Evolutionary conservation across 139 green algal species (phyloP), one percentile per base, ranked within the genome.

Genomic region (Closterium sp.): DNA sequence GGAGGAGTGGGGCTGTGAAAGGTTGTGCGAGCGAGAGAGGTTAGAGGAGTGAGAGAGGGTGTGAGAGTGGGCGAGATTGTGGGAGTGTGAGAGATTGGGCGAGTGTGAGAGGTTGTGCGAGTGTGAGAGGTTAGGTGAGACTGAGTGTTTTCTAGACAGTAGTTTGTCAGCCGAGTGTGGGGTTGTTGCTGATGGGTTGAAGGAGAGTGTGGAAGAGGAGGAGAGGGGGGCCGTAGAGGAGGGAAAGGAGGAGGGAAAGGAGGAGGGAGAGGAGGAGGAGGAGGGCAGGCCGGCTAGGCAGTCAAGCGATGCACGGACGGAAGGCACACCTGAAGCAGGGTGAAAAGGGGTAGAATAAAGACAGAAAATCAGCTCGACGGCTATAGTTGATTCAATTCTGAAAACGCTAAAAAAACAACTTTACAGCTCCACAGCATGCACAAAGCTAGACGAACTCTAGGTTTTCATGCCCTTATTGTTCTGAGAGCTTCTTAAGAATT

Each of bases 61-160:
- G 81, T 66, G 30, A 31, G 31, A 32, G 69, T 32, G 34, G 5
- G n/a, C 30, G 88, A 36, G 43, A 12, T 87, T 89, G 6, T 9
- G 25, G 7, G 88, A 91, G n/a, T 91, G 64, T 8, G 88, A 87
- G 10, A 30, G 32, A 6, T 30, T 38, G 28, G 28, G 43, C 16
- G 88, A 43, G 76, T 33, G 43, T 12, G 88, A 43, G 30, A 90
- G 69, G 33, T 90, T 90, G 32, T 90, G 32, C 89, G 32, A 89
- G 35, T 90, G 35, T 3, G 38, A 43, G 30, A 90, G 69, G 33
- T 90, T 90, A 19, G 89, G 32, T 90, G 32, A 89, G 35, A 90
- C 19, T 3, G 38, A 90, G 5, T 89, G 32, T 90, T 90, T 89
- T 12, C 33, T 16, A 16, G 35, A 89, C 87, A 89, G 32, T 34